A percentile compares a stretch with the other conserved stretches of the same genome.
phyloP scores from a whole-genome alignment of 345 rosid genomes.

The Trapa incisa region DNA sequence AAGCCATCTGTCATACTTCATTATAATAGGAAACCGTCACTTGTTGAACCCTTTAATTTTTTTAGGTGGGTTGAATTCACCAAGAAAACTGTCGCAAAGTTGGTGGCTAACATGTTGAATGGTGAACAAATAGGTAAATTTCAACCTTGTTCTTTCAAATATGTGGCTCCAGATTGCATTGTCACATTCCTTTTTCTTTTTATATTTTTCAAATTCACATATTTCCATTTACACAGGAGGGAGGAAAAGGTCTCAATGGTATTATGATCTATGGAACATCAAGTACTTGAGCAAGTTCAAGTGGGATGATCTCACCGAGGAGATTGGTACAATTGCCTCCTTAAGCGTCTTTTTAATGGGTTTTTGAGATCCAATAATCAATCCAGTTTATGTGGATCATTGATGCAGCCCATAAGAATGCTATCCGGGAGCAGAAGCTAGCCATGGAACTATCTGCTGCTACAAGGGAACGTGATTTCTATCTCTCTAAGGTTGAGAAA shows the following conservation, averaged over 20 bases:
- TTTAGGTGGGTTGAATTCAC: conserved; percentile 89
- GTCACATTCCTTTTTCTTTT: neutral
- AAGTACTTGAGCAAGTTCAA: conserved; percentile 88
- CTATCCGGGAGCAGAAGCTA: conserved; percentile 65
- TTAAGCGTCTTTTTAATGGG: neutral
- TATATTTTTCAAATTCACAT: too few relatives aligned
- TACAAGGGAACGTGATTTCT: conserved; percentile 82
- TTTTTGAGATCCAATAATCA: neutral
- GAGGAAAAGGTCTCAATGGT: conserved; percentile 62
- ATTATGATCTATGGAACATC: conserved; percentile 88
- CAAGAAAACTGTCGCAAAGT: conserved; percentile 61
- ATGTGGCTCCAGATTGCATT: neutral
- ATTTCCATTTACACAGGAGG: conserved; percentile 42
- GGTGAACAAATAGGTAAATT: conserved; percentile 81
- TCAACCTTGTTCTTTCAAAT: neutral
- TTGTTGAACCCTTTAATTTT: neutral
- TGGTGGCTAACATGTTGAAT: conserved; percentile 70
- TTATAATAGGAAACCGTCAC: neutral
- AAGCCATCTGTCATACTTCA: neutral
- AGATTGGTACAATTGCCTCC: conserved; percentile 40
- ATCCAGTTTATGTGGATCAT: conserved; percentile 1
- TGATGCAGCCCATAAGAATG: conserved; percentile 68
- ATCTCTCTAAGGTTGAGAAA: conserved; percentile 60
- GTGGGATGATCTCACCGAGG: conserved; percentile 92
- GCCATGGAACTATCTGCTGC: conserved; percentile 82